Conservation (phyloP, 2,329 filamentous ascomycete species). For the Sarocladium oryzae region DNA sequence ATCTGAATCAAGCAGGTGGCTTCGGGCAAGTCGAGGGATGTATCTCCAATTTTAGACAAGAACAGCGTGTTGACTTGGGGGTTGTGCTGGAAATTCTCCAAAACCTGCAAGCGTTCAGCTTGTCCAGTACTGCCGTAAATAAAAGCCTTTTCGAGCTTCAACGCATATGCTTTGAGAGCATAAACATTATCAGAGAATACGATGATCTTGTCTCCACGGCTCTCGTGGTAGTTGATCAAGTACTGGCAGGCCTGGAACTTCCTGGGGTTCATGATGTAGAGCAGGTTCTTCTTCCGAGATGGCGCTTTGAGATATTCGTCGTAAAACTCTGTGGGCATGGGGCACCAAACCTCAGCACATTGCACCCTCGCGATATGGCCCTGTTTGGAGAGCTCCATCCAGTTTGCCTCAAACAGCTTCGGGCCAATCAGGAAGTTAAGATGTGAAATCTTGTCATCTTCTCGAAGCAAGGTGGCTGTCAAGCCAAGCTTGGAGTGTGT, state of each 20-base stretch:
- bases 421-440: slow-evolving; percentile 96
- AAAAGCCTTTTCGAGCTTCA: slow-evolving; percentile 72
- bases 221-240: slow-evolving; percentile 88
- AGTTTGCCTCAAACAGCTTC: slow-evolving; percentile 97
- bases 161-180: slow-evolving; percentile 72
- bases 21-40: slow-evolving; percentile 85
- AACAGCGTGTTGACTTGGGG: slow-evolving; percentile 82
- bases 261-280: slow-evolving; percentile 95
- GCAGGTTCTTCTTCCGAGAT: slow-evolving; percentile 38
- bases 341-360: slow-evolving; percentile 98
- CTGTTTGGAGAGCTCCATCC: slow-evolving; percentile 97
- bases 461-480: slow-evolving; percentile 86
- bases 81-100: slow-evolving; percentile 90
- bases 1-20: slow-evolving; percentile 93
- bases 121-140: slow-evolving; percentile 83
- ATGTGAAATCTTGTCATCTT: slow-evolving; percentile 98
- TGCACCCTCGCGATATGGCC: slow-evolving; percentile 96
- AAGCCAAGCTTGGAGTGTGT: slow-evolving; percentile 92
- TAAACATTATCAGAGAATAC: slow-evolving; percentile 95
- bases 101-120: slow-evolving; percentile 70
- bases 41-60: slow-evolving; percentile 91
- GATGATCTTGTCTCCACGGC: slow-evolving; percentile 87
- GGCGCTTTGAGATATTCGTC: slow-evolving; percentile 79
- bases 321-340: slow-evolving; percentile 98
- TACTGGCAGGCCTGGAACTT: slow-evolving; percentile 95